A percentile compares a stretch with the other conserved stretches of the same genome.
These are phyloP conservation scores for Escovopsis weberi DNA, from an alignment of 2,329 filamentous ascomycete species.

Conservation along the genomic window DNA sequence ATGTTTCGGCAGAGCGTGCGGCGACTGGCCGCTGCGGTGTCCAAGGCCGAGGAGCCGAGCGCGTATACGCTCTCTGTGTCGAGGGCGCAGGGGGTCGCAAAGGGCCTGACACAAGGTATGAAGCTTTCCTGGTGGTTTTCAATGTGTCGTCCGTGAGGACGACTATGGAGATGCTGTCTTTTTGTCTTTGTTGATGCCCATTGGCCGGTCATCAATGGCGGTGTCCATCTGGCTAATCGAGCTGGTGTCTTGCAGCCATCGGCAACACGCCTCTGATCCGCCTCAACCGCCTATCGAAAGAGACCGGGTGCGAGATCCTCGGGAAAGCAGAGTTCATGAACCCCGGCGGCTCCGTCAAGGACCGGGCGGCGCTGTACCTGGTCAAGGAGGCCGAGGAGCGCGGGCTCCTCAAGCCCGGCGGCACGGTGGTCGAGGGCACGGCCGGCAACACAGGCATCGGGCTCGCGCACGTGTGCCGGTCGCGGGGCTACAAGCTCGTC, in stretches of 20 bases:
- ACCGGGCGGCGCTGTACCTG: slow-evolving; percentile 87
- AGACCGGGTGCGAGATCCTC: slow-evolving; percentile 86
- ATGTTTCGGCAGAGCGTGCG: slow-evolving; percentile 61
- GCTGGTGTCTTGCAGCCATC: slow-evolving; percentile 51
- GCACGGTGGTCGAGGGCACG: slow-evolving; percentile 92
- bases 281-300: slow-evolving; percentile 71
- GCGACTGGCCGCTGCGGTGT: slow-evolving; percentile 46
- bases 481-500: slow-evolving; percentile 82
- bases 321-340: slow-evolving; percentile 99
- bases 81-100: slow-evolving; percentile 62
- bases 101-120: slow-evolving; percentile 68
- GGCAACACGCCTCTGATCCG: slow-evolving; percentile 93
- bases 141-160: not conserved
- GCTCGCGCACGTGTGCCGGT: slow-evolving; percentile 88
- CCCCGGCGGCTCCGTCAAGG: slow-evolving; percentile 90
- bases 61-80: slow-evolving; percentile 58
- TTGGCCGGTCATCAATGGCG: not conserved
- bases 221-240: too few species aligned
- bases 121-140: not conserved
- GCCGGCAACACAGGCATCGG: slow-evolving; percentile 97
- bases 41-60: slow-evolving; percentile 30
- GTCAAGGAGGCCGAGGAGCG: slow-evolving; percentile 86
- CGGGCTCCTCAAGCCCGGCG: slow-evolving; percentile 68
- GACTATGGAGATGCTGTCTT: not conserved
- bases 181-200: not conserved